These are phyloP conservation scores for Citrus trifoliata DNA, from an alignment of 345 rosid genomes.

Conservation along the genomic window DNA sequence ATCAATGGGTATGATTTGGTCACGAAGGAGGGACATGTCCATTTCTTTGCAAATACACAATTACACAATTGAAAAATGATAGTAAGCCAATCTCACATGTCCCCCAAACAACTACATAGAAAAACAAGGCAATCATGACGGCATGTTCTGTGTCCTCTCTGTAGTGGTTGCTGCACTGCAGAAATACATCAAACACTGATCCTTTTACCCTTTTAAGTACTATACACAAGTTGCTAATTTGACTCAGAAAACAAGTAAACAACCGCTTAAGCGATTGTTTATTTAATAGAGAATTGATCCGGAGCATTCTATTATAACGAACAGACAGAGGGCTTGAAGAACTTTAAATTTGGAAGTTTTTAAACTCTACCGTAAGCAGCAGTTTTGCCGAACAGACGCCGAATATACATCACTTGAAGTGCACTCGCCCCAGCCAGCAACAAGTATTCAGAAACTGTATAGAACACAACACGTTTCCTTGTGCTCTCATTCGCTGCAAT, in stretches of 20 bases:
- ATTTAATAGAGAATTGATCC: too few relatives aligned
- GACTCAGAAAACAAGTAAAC: neutral
- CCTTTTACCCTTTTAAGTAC: neutral
- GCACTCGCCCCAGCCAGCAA: slow-evolving; percentile 25
- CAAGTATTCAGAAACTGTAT: slow-evolving; percentile 32
- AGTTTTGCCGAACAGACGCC: slow-evolving; percentile 35
- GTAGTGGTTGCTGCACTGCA: neutral
- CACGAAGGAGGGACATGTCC: neutral
- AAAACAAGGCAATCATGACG: neutral
- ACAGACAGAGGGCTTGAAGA: too few relatives aligned
- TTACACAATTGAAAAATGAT: neutral
- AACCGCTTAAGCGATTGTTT: too few relatives aligned
- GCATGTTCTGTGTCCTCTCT: neutral
- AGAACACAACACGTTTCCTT: slow-evolving; percentile 32
- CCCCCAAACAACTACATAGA: neutral
- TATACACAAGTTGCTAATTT: neutral
- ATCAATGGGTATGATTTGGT: neutral
- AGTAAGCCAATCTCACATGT: neutral
- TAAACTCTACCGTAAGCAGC: slow-evolving; percentile 37
- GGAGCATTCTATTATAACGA: too few relatives aligned
- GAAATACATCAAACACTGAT: neutral
- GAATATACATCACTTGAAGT: slow-evolving; percentile 32
- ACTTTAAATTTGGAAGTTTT: neutral
- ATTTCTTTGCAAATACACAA: neutral
- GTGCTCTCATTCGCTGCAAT: slow-evolving; percentile 41